Percentiles rank a stretch among this genome's conserved stretches.
Conservation (phyloP, 768 basidiomycete genomes). For the Hygrocybe coccinea region DNA sequence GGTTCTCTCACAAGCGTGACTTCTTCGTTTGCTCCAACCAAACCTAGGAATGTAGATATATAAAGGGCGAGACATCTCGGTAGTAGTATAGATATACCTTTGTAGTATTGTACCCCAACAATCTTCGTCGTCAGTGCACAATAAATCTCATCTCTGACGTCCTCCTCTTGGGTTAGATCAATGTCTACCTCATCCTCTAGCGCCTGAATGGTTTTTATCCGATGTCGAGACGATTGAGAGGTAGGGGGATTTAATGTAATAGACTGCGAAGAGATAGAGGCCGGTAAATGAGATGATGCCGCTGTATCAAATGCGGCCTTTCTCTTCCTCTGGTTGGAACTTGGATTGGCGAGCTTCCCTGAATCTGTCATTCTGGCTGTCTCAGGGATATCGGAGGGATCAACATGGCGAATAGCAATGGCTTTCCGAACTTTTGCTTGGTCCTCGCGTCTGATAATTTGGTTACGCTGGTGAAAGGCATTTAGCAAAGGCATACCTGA, state of each 20-base stretch:
- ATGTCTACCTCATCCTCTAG: slow-evolving; percentile 36
- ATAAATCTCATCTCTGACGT: slow-evolving; percentile 63
- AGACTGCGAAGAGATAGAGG: slow-evolving; percentile 1
- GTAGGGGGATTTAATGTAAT: not conserved
- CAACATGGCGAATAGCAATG: slow-evolving; percentile 48
- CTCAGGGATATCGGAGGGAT: slow-evolving; percentile 52
- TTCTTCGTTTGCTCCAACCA: slow-evolving; percentile 78
- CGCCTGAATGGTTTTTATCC: not conserved
- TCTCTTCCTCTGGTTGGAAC: slow-evolving; percentile 42
- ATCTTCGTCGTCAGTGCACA: slow-evolving; percentile 54
- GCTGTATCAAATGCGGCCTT: slow-evolving; percentile 30
- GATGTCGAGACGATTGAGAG: slow-evolving; percentile 1
- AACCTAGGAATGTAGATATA: slow-evolving; percentile 38
- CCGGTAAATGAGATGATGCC: slow-evolving; percentile 17
- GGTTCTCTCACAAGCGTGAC: slow-evolving; percentile 67
- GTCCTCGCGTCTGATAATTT: slow-evolving; percentile 46
- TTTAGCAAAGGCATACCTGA: slow-evolving; percentile 40
- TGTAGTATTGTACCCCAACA: slow-evolving; percentile 83
- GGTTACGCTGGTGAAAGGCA: not conserved
- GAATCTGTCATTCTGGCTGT: slow-evolving; percentile 30
- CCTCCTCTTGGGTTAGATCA: slow-evolving; percentile 44
- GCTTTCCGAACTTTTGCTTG: slow-evolving; percentile 60
- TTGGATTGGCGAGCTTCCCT: slow-evolving; percentile 9
- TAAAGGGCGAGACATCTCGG: not conserved
- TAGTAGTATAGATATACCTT: slow-evolving; percentile 36